These are phyloP conservation scores for Phoma sp. DNA, from an alignment of 2,329 filamentous ascomycete genomes.

Conservation along the genomic window DNA sequence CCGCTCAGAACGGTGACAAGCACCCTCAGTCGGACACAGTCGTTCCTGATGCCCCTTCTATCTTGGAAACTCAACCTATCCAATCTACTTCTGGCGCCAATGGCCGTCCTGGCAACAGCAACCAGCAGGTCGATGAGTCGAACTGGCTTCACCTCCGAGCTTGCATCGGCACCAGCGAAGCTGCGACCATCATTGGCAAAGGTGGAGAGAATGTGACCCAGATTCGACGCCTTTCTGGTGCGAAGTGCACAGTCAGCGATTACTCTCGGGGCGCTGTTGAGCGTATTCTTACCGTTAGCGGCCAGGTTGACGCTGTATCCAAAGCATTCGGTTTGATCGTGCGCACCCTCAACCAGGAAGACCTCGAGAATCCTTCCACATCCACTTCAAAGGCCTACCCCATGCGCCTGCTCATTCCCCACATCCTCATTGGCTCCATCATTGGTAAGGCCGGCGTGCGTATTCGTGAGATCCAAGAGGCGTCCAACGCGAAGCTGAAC, in stretches of 20 bases:
- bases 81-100: constrained; percentile 63
- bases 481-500: constrained; percentile 93
- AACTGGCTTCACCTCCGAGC: constrained; percentile 97
- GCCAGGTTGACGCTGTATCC: constrained; percentile 92
- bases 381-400: constrained; percentile 97
- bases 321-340: constrained; percentile 99
- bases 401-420: constrained; percentile 90
- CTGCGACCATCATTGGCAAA: constrained; percentile 97
- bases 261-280: constrained; percentile 97
- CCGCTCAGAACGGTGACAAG: constrained; percentile 57
- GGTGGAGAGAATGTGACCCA: constrained; percentile 98
- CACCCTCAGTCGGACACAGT: constrained; percentile 75
- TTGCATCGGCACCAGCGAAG: constrained; percentile 96
- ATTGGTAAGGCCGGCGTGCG: constrained; percentile 96
- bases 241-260: constrained; percentile 98
- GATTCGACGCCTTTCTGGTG: constrained; percentile 92
- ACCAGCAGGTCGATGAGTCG: constrained; percentile 80
- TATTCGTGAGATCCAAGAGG: constrained; percentile 98
- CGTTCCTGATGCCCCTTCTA: constrained; percentile 66
- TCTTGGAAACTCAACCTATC: constrained; percentile 65
- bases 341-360: constrained; percentile 96
- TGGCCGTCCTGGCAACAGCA: constrained; percentile 57
- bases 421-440: constrained; percentile 97
- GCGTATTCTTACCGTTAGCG: constrained; percentile 96
- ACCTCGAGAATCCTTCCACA: constrained; percentile 84